Evolutionary conservation across 2,329 filamentous ascomycete genomes (phyloP).

Genomic region (Calonectria multiphialidica): DNA sequence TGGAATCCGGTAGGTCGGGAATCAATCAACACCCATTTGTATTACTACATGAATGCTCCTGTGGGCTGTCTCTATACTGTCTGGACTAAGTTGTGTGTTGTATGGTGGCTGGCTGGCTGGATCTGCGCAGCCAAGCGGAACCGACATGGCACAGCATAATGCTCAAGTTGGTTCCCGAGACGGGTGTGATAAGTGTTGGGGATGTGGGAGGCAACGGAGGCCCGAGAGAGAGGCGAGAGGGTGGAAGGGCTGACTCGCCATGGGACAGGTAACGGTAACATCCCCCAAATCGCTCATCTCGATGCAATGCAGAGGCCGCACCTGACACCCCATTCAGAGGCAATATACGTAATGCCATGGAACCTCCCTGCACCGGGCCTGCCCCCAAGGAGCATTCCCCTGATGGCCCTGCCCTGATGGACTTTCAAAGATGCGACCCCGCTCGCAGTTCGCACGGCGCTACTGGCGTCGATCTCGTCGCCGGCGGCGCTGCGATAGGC

Average conservation of each 20-base stretch:
- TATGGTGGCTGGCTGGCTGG: not conserved
- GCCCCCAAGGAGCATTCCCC: not conserved
- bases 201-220: not conserved
- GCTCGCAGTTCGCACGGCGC: conserved; percentile 3
- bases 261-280: not conserved
- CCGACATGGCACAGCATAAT: not conserved
- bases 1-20: not conserved
- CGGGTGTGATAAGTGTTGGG: not conserved
- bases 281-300: conserved; percentile 25
- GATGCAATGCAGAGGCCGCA: conserved; percentile 6
- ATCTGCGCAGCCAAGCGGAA: not conserved
- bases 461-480: conserved; percentile 9
- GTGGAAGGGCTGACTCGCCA: not conserved
- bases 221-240: no score
- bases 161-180: not conserved
- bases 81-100: not conserved
- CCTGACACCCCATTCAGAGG: not conserved
- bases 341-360: conserved; percentile 2
- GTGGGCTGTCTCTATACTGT: not conserved
- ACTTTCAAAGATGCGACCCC: conserved; percentile 6
- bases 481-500: not conserved
- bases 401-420: not conserved
- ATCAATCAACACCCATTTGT: conserved; percentile 17
- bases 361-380: not conserved
- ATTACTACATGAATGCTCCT: not conserved